Base-by-base conservation (phyloP, 306 rosid genomes). In the Crataegus laevigata region DNA sequence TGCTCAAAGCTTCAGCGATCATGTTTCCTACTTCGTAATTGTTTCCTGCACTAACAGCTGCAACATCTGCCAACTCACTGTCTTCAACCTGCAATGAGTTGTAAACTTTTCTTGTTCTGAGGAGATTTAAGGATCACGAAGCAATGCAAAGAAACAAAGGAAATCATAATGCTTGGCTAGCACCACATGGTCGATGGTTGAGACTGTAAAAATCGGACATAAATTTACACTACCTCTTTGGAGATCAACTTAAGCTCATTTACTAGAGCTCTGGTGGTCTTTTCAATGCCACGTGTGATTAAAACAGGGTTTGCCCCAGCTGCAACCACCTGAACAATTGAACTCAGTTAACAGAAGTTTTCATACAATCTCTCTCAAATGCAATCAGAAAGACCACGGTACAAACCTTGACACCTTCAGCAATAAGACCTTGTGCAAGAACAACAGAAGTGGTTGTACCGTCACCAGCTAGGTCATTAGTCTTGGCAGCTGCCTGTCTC, bases 21-120 rank as follows among this genome's bases (percentile, higher is more conserved):
- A 96, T 96, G 38, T 83, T 82, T 76, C 99, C 99, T 1, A 96
- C 96, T 79, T 96, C 99, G 60, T 89, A 40, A 64, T 96, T 96
- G 86, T 96, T 96, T 60, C 99, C 99, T 2, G 99, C 99, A 89
- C 99, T 96, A 30, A 96, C 99, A 12, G 99, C 98, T 34, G 99
- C 99, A 72, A 96, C 99, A 78, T 96, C 99, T 0, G 99, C 98
- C 78, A 96, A 80, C 77, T 96, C 99, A 65, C 96, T 88, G 83
- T 96, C 99, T 73, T 96, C 99, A 78, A 96, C 99, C 99, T 96
- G 86, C 70, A 85, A 63, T 71, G 45, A 36, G 58, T 19, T 21
- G 15, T 12, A 21, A 61, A 29, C 8, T 19, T 11, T n/a, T 42
- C 22, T 59, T 3, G 60, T 6, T 43, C 13, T 25, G 25, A 4